These are phyloP conservation scores for Ceratocystis huliohia DNA, from an alignment of 2,329 filamentous ascomycete genomes.

Conservation along the genomic window DNA sequence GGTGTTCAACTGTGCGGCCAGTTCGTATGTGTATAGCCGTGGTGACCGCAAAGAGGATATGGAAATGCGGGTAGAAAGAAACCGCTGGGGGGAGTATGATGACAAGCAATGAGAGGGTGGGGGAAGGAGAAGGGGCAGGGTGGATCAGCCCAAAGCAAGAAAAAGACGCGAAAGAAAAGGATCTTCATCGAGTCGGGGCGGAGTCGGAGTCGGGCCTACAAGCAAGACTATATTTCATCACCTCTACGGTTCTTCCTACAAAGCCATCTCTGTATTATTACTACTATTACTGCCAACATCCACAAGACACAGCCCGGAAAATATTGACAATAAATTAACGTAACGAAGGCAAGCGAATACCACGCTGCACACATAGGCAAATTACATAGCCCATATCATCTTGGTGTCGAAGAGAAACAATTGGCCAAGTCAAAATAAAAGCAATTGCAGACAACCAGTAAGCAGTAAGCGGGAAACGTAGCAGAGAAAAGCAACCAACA, in stretches of 20 bases:
- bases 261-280: too few species aligned
- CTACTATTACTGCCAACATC: too few species aligned
- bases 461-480: background rate
- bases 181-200: background rate
- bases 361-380: too few species aligned
- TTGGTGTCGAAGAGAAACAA: too few species aligned
- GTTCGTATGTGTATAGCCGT: conserved; percentile 40
- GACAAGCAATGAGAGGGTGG: conserved; percentile 15
- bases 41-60: conserved; percentile 41
- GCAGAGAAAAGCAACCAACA: background rate
- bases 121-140: background rate
- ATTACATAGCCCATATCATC: too few species aligned
- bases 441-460: background rate
- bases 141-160: background rate
- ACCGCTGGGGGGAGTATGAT: conserved; percentile 35
- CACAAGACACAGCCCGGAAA: too few species aligned
- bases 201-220: too few species aligned
- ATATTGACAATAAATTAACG: too few species aligned
- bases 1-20: conserved; percentile 36
- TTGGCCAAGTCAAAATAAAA: background rate
- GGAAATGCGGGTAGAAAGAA: conserved; percentile 35
- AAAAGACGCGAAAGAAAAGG: background rate
- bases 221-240: too few species aligned
- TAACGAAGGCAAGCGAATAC: too few species aligned
- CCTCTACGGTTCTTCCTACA: too few species aligned